Evolutionary conservation across 2,329 filamentous ascomycete genomes (phyloP), one percentile per base, ranked within the genome.

Genomic region (Bipolaris zeicola): DNA sequence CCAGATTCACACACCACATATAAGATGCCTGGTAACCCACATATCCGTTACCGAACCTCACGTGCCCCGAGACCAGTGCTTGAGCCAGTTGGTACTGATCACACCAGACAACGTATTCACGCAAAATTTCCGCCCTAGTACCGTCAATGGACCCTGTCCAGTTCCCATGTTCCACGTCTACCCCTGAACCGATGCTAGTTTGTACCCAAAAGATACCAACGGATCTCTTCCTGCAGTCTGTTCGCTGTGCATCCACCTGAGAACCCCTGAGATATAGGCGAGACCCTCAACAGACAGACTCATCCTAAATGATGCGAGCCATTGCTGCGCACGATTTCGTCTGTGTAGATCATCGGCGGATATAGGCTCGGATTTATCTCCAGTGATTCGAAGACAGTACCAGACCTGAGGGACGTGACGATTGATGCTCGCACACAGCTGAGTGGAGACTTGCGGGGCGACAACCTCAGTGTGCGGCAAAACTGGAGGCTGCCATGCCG

Each of bases 391-490:
- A 2, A 56, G 34, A 33, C 22, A 52, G 6, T 42, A 20, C 52
- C 52, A 57, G 5, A 56, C 26, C 22, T 37, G 18, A 10, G 53
- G 39, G 3, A 57, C 2, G 20, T 52, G n/a, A 10, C 26, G 24
- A 13, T 56, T 45, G n/a, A 57, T 56, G 11, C 46, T 45, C 8
- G 18, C 22, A 14, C 39, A 39, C 20, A 59, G 20, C 6, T 55
- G 33, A 13, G 28, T 20, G 5, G 47, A 55, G 6, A 26, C n/a
- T 37, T 50, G 41, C 14, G 37, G 36, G 14, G n/a, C 33, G 7
- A 24, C 24, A 22, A 33, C n/a, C 24, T 24, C 13, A 3, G 28
- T 37, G 37, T 34, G 36, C 2, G 18, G 6, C 20, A 14, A 31
- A 10, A 34, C 16, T 6, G 20, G 50, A 22, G 43, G 7, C 11